Evolutionary conservation across 352 stramenopile genomes (phyloP), one percentile per base, ranked within the genome.

Genomic region (Globisporangium cederbergense): DNA sequence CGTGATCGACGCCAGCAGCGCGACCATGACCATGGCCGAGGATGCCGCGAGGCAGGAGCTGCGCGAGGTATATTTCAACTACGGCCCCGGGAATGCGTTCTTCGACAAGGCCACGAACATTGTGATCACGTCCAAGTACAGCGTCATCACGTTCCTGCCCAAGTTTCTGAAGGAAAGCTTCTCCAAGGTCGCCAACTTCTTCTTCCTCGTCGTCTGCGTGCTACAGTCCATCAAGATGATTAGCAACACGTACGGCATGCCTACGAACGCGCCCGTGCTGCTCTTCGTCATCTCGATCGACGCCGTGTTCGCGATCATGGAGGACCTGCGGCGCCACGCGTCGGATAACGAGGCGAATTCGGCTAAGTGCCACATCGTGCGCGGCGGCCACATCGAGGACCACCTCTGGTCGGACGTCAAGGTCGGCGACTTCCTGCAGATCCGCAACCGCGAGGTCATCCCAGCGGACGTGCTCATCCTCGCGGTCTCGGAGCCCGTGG

Each of bases 61-160:
- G 25, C 68, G 85, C 46, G 75, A 90, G 50, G 83, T 94, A 6
- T 91, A 84, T 50, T 83, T 92, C 51, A 91, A 93, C 66, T 86
- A 93, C 58, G 67, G 70, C 10, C 75, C 73, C 2, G 76, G 74
- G 10, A 94, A 94, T 58, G 78, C 81, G 0, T 51, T 71, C 40
- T 93, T 86, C 58, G 80, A 83, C 64, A 84, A 86, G 58, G 78
- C 78, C 62, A 79, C 76, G 20, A 98, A 98, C 68, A 60, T 95
- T 11, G 78, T 97, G 5, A 75, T 94, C 6, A 98, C 91, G 67
- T 95, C 88, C 69, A 97, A 97, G 78, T 98, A 97, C 75, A 91
- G 83, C 43, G 54, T 81, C 18, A 71, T 92, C 30, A 96, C 81
- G 53, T 97, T 98, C 63, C 47, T 96, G 36, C 83, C 89, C 52